Evolutionary conservation across 768 basidiomycete genomes (phyloP).

Genomic region (Chalciporus chontae): DNA sequence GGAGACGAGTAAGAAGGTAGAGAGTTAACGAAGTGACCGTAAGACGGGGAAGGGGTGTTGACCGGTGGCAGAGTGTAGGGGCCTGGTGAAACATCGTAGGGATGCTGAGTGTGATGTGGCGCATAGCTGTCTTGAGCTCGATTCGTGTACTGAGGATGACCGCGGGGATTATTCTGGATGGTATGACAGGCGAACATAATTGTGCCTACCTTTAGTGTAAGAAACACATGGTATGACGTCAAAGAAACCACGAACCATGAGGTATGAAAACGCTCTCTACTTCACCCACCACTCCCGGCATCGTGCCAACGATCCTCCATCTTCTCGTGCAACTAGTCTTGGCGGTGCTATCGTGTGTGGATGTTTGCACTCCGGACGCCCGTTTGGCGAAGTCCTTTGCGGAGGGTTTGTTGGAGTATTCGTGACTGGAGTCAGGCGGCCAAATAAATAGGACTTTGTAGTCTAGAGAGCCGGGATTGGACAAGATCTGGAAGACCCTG

Average conservation of each 20-base stretch:
- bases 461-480: constrained; percentile 46
- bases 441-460: constrained; percentile 66
- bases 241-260: constrained; percentile 59
- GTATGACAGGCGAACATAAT: constrained; percentile 41
- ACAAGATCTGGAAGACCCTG: constrained; percentile 77
- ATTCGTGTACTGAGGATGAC: constrained; percentile 24
- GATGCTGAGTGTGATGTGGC: constrained; percentile 21
- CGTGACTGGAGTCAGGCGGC: constrained; percentile 58
- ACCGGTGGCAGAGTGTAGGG: constrained; percentile 33
- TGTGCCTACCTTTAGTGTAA: constrained; percentile 24
- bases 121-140: constrained; percentile 27
- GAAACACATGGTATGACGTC: constrained; percentile 35
- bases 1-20: constrained; percentile 28
- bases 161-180: constrained; percentile 27
- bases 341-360: constrained; percentile 57
- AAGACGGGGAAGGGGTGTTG: constrained; percentile 26
- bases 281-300: constrained; percentile 57
- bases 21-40: constrained; percentile 23
- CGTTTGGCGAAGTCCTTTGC: constrained; percentile 51
- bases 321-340: constrained; percentile 86
- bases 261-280: constrained; percentile 90
- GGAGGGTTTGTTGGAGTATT: constrained; percentile 40
- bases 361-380: constrained; percentile 60
- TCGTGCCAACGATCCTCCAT: constrained; percentile 68
- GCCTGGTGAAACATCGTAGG: constrained; percentile 27